phyloP scores from a whole-genome alignment of 164 flowering plant genomes.

The Berberis vulgaris region DNA sequence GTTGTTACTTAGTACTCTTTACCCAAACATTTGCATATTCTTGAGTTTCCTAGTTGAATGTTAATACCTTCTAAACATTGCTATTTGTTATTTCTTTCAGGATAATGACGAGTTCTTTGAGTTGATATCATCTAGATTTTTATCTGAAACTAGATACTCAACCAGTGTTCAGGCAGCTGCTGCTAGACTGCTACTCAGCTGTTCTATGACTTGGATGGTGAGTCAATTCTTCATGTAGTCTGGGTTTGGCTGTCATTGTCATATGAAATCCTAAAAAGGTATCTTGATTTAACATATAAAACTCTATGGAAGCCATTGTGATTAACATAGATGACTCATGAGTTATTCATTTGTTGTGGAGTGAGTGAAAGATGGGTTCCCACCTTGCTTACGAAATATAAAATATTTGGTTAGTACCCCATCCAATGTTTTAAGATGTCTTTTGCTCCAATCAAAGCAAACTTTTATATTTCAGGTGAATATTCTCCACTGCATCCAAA shows the following conservation, averaged over 20 bases:
- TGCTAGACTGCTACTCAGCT: slow-evolving; percentile 69
- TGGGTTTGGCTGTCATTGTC: background rate
- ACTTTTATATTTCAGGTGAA: no score
- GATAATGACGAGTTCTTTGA: slow-evolving; percentile 96
- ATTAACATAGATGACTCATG: no score
- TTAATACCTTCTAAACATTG: background rate
- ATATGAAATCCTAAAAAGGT: background rate
- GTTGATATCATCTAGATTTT: slow-evolving; percentile 63
- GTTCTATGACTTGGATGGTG: slow-evolving; percentile 80
- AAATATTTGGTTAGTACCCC: no score
- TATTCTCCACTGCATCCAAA: no score
- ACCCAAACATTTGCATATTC: background rate
- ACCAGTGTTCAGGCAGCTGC: slow-evolving; percentile 67
- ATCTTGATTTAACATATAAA: background rate
- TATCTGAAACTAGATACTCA: slow-evolving; percentile 59
- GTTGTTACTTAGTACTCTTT: background rate
- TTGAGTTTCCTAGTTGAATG: background rate
- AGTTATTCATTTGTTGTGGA: no score
- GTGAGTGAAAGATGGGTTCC: no score
- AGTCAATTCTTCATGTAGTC: slow-evolving; percentile 8
- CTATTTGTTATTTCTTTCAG: slow-evolving; percentile 29
- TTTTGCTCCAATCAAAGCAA: no score
- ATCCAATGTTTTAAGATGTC: no score
- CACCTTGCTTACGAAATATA: no score
- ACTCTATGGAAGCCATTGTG: slow-evolving; percentile 1